Conservation (phyloP, 1,139 yeast genomes). For the Schizosaccharomyces versatilis region DNA sequence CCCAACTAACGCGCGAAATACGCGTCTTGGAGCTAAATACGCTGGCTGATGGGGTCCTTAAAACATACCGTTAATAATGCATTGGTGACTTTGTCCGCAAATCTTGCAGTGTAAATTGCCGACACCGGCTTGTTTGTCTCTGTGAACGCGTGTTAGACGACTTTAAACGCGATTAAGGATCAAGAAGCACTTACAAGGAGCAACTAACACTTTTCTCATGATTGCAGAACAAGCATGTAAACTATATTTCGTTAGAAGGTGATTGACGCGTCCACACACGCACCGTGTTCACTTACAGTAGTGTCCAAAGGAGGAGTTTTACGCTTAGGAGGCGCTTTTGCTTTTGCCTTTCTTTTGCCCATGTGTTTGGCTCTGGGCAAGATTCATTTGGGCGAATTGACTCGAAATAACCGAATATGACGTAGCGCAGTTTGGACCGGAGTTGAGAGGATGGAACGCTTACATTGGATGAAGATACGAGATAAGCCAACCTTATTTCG, state of each 20-base stretch:
- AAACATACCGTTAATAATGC: slow-evolving; percentile 44
- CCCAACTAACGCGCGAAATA: too few relatives aligned
- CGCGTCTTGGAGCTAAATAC: too few relatives aligned
- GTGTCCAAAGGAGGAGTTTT: slow-evolving; percentile 2
- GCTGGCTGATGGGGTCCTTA: neutral
- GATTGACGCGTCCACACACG: neutral
- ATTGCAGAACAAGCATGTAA: slow-evolving; percentile 40
- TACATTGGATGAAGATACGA: too few relatives aligned
- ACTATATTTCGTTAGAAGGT: neutral
- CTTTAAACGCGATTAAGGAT: neutral
- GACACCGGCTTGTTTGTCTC: slow-evolving; percentile 62
- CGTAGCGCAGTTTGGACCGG: too few relatives aligned
- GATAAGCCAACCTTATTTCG: too few relatives aligned
- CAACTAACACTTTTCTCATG: slow-evolving; percentile 86
- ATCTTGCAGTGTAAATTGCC: slow-evolving; percentile 79
- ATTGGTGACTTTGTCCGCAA: slow-evolving; percentile 85
- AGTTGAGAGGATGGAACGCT: too few relatives aligned
- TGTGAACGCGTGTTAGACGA: neutral
- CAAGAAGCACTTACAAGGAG: slow-evolving; percentile 23
- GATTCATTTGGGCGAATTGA: too few relatives aligned
- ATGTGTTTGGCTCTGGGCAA: neutral
- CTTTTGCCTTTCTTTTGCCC: slow-evolving; percentile 3
- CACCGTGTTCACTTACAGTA: neutral
- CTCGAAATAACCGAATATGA: too few relatives aligned
- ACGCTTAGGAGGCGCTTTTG: neutral